Percentiles rank a stretch among this genome's conserved stretches.
Conservation (phyloP, 2,329 filamentous ascomycete species). For the Talaromyces sp. region DNA sequence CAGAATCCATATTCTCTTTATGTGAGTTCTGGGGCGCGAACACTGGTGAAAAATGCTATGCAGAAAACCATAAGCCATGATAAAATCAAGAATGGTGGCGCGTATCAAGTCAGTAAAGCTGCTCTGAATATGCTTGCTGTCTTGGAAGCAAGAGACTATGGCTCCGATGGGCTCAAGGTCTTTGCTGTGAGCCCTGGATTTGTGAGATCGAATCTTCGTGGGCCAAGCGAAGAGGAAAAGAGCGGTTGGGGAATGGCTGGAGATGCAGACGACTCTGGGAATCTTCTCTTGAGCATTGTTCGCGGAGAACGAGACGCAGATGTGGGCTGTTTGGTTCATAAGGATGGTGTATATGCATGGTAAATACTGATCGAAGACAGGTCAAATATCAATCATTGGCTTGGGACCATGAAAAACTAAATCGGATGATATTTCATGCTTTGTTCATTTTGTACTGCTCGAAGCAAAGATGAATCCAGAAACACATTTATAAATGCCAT, state of each 20-base stretch:
- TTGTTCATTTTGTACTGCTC: not conserved
- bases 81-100: not conserved
- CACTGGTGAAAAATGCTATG: not conserved
- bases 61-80: not conserved
- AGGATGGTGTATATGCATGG: not conserved
- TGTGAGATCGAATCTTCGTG: constrained; percentile 6
- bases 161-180: constrained; percentile 2
- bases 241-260: constrained; percentile 3
- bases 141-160: not conserved
- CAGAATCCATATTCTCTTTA: not conserved
- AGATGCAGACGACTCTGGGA: constrained; percentile 3
- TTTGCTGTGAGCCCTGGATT: constrained; percentile 9
- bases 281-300: constrained; percentile 4
- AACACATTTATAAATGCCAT: not conserved
- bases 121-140: constrained; percentile 10
- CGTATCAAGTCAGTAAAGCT: constrained; percentile 8
- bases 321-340: constrained; percentile 3
- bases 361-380: not conserved
- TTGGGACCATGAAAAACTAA: no score
- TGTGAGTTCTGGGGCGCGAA: constrained; percentile 1
- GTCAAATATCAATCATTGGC: no score
- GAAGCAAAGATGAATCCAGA: not conserved
- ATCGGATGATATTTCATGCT: not conserved
- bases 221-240: not conserved
- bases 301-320: constrained; percentile 6